Base-by-base conservation (phyloP, 768 basidiomycete species). In the Russula vinacea region DNA sequence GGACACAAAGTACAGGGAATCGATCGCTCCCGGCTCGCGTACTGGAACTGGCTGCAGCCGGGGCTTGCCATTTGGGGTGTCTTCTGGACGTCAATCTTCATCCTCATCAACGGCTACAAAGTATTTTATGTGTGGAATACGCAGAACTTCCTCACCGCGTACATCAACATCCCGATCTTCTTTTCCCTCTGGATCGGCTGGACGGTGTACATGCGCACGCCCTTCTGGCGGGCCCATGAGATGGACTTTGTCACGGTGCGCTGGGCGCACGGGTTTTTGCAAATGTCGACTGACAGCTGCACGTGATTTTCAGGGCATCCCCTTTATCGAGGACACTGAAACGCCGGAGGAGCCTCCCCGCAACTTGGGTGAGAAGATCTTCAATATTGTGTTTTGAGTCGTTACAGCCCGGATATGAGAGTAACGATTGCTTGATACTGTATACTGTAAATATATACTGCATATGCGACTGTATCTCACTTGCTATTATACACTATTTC, bases 41-140 rank as follows among this genome's bases (percentile, higher is more conserved):
- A 90, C 74, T 73, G 80, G 68, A 85, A 82, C 67, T 66, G 70
- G 2, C 73, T 87, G 32, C 88, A 89, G 70, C 89, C 89, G 0
- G 90, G 81, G 68, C 73, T 89, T 40, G 76, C 88, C 17, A 85
- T 83, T 73, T 89, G 88, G 83, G 89, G 85, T 26, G 75, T 87
- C 53, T 80, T 82, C 73, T 88, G 88, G 84, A 83, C 80, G 14
- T 54, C 75, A 2, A 70, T 89, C 69, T 85, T 87, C 74, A 85
- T 84, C 71, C 75, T 83, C 74, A 74, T 84, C 72, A 81, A 78
- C 69, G 82, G 82, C 8, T 80, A 81, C 70, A 71, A 75, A 10
- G 84, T 88, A 32, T 90, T 89, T 78, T 90, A 82, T 76, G 61
- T 77, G 58, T 89, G 85, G 76, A 81, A 78, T 62, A 78, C 81